Evolutionary conservation across 495 filamentous ascomycete species (phyloP).

Genomic region (Neurospora tetraspora): DNA sequence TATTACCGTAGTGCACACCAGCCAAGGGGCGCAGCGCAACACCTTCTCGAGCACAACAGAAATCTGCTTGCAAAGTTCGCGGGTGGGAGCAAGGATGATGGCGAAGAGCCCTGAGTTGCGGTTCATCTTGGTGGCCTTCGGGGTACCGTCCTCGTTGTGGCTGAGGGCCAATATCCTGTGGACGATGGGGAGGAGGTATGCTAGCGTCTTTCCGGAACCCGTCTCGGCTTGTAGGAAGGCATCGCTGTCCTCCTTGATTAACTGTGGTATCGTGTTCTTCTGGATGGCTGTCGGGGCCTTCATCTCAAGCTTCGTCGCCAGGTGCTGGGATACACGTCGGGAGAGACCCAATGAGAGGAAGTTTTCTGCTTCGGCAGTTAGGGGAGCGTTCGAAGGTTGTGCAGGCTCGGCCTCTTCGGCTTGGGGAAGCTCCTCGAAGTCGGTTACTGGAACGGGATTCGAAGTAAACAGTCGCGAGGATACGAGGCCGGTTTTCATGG

Average conservation of each 20-base stretch:
- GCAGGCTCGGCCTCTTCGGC: slow-evolving; percentile 40
- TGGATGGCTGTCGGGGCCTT: slow-evolving; percentile 93
- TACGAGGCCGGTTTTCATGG: slow-evolving; percentile 38
- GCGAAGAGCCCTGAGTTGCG: slow-evolving; percentile 86
- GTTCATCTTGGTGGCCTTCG: slow-evolving; percentile 44
- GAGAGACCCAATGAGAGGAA: slow-evolving; percentile 79
- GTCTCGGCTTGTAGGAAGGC: slow-evolving; percentile 97
- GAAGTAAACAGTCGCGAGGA: slow-evolving; percentile 86
- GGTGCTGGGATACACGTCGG: slow-evolving; percentile 62
- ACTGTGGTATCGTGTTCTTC: slow-evolving; percentile 62
- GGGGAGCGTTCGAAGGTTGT: slow-evolving; percentile 88
- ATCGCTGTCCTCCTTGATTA: slow-evolving; percentile 75
- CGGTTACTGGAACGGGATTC: slow-evolving; percentile 61
- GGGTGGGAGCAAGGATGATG: slow-evolving; percentile 80
- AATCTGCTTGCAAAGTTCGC: slow-evolving; percentile 91
- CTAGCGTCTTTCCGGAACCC: slow-evolving; percentile 92
- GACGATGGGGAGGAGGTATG: slow-evolving; percentile 85
- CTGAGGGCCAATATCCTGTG: slow-evolving; percentile 76
- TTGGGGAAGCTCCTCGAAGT: slow-evolving; percentile 32
- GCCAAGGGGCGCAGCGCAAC: slow-evolving; percentile 73
- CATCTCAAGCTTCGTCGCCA: slow-evolving; percentile 76
- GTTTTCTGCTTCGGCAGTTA: slow-evolving; percentile 69
- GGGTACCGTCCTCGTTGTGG: slow-evolving; percentile 34
- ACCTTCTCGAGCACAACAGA: slow-evolving; percentile 71
- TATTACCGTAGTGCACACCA: slow-evolving; percentile 84